Evolutionary conservation across 2,329 filamentous ascomycete species (phyloP), one percentile per base, ranked within the genome.

Genomic region (Mollisia scopiformis): DNA sequence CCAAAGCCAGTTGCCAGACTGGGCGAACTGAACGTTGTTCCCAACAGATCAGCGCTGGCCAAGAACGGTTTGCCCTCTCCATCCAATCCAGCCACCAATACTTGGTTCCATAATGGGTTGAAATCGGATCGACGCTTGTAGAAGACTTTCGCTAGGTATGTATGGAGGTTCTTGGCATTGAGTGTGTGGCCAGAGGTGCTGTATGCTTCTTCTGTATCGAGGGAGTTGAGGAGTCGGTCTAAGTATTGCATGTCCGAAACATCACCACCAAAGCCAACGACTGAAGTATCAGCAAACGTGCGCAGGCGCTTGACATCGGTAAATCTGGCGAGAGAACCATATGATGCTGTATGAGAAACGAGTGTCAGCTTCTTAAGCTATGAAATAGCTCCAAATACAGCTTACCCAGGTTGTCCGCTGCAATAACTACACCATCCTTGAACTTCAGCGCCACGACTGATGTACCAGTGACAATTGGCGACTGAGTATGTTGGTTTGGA

Each of bases 211-310:
- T 90, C 85, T 77, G 96, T 92, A 75, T 91, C 88, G 71, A 98
- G 89, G 65, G 91, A 90, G 73, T 85, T 89, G 70, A 99, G 89
- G 73, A 97, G 87, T 70, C 95, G 89, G 85, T 97, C 91, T 69
- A 99, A 88, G 82, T 96, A 96, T 82, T 99, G 95, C 95, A 99
- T 98, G 82, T 99, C 95, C 67, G 92, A 96, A 71, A 99, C 89
- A 81, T 99, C 95, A 76, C 95, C 95, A 76, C 93, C 92, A 80
- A 98, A 96, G 72, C 95, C 95, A 73, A 99, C 84, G 62, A 98
- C 86, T 30, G 92, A 88, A 67, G 88, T 87, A 68, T 88, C 84
- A 79, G 93, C 92, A 79, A 98, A 98, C 71, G 88, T 85, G 71
- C 92, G 92, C 69, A 99, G 89, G 74, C 95, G 93, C 81, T 97